These are phyloP conservation scores for Centaurea solstitialis DNA, from an alignment of 129 eudicot genomes.

Conservation along the genomic window DNA sequence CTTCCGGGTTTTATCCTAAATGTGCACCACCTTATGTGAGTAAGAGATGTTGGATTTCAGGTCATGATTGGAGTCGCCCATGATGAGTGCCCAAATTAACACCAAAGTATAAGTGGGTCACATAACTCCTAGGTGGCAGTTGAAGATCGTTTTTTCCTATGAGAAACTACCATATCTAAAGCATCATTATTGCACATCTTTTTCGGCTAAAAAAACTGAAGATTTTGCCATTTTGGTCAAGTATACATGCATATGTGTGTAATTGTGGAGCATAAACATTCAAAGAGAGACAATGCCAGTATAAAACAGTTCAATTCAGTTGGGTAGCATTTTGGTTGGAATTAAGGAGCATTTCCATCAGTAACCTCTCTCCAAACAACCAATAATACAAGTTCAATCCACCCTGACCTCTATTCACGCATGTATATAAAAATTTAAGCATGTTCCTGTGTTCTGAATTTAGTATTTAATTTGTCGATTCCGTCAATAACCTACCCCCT, in stretches of 20 bases:
- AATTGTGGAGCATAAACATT: not conserved
- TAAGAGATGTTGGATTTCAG: not conserved
- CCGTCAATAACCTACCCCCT: not conserved
- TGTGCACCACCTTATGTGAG: not conserved
- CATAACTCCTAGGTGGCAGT: not conserved
- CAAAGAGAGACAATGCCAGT: not conserved
- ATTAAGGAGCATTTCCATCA: not conserved
- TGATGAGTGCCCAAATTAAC: not conserved
- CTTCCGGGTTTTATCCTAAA: not conserved
- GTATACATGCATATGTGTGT: not conserved
- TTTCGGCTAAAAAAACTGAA: not conserved
- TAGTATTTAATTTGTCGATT: not conserved
- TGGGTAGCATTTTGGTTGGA: not conserved
- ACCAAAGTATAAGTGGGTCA: not conserved
- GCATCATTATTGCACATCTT: not conserved
- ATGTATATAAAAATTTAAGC: not conserved
- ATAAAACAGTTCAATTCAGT: not conserved
- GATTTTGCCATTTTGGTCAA: not conserved
- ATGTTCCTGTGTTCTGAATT: not conserved
- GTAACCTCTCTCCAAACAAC: not conserved
- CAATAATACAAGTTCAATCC: not conserved
- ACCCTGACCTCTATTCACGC: not conserved
- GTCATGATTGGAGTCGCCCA: not conserved
- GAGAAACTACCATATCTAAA: not conserved
- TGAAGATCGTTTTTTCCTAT: not conserved